phyloP scores from a whole-genome alignment of 805 yeast species.

The Barnettozyma californica region DNA sequence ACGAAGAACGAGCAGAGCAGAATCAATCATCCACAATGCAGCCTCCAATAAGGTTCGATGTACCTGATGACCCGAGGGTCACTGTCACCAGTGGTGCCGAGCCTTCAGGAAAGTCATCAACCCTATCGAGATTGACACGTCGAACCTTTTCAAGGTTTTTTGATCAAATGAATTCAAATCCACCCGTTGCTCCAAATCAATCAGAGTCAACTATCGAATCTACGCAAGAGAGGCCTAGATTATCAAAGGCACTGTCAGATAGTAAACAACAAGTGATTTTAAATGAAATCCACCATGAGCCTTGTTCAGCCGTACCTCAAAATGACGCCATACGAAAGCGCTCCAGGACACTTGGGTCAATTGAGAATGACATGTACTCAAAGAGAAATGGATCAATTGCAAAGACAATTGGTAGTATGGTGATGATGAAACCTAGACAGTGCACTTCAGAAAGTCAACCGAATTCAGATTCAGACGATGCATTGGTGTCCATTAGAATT shows the following conservation, averaged over 20 bases:
- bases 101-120: constrained; percentile 9
- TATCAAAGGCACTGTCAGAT: constrained; percentile 15
- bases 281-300: neutral
- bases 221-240: constrained; percentile 8
- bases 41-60: constrained; percentile 1
- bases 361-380: constrained; percentile 23
- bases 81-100: constrained; percentile 5
- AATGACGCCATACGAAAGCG: constrained; percentile 20
- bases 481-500: constrained; percentile 14
- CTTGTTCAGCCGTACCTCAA: neutral
- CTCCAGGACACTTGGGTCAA: constrained; percentile 23
- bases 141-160: constrained; percentile 18
- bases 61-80: constrained; percentile 5
- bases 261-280: constrained; percentile 4
- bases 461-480: constrained; percentile 10
- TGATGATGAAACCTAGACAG: constrained; percentile 27
- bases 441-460: constrained; percentile 8
- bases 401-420: constrained; percentile 33
- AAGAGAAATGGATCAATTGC: constrained; percentile 34
- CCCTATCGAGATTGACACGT: constrained; percentile 11
- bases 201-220: neutral
- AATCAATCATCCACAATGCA: neutral
- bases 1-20: neutral
- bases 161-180: constrained; percentile 5
- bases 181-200: neutral